phyloP scores from a whole-genome alignment of 75 land plant genomes.

The Pseudotsuga menziesii region DNA sequence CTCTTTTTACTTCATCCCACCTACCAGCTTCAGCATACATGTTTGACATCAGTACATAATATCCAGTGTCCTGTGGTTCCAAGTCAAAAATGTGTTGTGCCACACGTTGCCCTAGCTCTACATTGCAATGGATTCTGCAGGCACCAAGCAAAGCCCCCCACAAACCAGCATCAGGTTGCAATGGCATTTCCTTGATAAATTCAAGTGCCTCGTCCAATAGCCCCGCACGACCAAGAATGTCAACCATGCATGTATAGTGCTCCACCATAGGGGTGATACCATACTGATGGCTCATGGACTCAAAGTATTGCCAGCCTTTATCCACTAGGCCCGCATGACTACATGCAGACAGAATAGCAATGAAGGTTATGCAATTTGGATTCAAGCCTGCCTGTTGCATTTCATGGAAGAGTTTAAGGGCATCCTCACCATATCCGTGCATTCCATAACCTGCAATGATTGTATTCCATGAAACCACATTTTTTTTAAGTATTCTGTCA shows the following conservation, averaged over 20 bases:
- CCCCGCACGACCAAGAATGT: background rate
- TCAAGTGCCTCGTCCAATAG: background rate
- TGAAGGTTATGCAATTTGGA: background rate
- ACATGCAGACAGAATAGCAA: background rate
- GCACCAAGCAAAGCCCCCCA: background rate
- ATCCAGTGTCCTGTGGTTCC: background rate
- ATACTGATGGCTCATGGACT: background rate
- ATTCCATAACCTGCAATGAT: background rate
- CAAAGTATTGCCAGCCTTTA: background rate
- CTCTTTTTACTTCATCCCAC: background rate
- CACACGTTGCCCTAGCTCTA: background rate
- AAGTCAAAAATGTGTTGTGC: background rate
- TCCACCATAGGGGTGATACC: background rate
- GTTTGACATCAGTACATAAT: background rate
- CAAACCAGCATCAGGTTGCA: background rate
- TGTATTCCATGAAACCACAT: constrained; percentile 1
- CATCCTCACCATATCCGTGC: background rate
- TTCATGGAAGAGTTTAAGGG: background rate
- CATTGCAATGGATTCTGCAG: background rate
- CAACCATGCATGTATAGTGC: constrained; percentile 1
- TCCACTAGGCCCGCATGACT: background rate
- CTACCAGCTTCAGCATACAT: background rate
- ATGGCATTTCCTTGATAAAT: background rate
- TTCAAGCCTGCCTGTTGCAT: background rate
- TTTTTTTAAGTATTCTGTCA: background rate